Evolutionary conservation across 208 protist species (phyloP), one percentile per base, ranked within the genome.

Genomic region (Eutreptiella sp.): DNA sequence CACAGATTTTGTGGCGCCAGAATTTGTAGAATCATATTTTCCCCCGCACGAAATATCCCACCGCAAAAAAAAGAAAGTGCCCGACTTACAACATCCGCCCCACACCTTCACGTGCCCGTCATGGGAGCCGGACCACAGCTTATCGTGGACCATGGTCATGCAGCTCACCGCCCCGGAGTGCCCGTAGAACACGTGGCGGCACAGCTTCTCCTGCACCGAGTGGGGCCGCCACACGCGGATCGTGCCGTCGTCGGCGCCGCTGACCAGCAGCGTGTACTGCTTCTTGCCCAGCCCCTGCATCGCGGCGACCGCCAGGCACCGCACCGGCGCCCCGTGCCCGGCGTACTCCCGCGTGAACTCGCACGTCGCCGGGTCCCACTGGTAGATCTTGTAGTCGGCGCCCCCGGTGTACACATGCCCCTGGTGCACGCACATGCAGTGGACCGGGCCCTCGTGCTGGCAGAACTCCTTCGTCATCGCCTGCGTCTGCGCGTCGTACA

Each of bases 61-160:
- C n/a, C n/a, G n/a, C n/a, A n/a, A n/a, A n/a, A n/a, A n/a, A n/a
- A n/a, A n/a, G n/a, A n/a, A n/a, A n/a, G n/a, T n/a, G n/a, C n/a
- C n/a, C n/a, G n/a, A n/a, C n/a, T n/a, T n/a, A n/a, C n/a, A n/a
- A n/a, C n/a, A n/a, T n/a, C n/a, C n/a, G n/a, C n/a, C n/a, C 80
- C 81, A 90, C 28, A 90, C 82, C 2, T 81, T 80, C 65, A 90
- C 67, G 14, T 75, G 79, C n/a, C 68, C 53, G 58, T 87, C 84
- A 63, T 90, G 80, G 7, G 77, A 72, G 33, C 71, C 84, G 41
- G 81, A 85, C 80, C 81, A 88, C 29, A 90, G 53, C 70, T 85
- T 81, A 46, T 83, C 48, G 7, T 60, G 33, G 33, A 87, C 73
- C 38, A 78, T 64, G 28, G 68, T 72, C 14, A 89, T 53, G 14